phyloP scores from a whole-genome alignment of 2,329 filamentous ascomycete genomes.

The Aspergillus quadrilineatus region DNA sequence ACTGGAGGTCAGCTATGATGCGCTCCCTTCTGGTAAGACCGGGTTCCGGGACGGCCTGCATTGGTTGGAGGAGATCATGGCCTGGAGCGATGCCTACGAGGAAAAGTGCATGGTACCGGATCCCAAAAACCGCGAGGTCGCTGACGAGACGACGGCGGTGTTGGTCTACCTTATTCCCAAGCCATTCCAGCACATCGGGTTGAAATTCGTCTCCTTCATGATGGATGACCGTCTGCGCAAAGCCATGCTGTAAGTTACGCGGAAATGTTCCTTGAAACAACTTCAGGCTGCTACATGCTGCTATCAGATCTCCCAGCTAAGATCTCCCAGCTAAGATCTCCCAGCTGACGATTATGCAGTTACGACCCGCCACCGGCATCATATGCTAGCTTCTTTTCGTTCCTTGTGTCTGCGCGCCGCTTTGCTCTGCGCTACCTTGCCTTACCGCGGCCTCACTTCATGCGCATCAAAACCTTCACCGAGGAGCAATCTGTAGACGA shows the following conservation, averaged over 20 bases:
- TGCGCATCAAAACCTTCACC: slow-evolving; percentile 40
- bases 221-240: slow-evolving; percentile 64
- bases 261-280: background rate
- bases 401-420: slow-evolving; percentile 53
- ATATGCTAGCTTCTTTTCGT: slow-evolving; percentile 43
- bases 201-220: slow-evolving; percentile 56
- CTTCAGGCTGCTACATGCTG: background rate
- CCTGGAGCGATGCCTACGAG: slow-evolving; percentile 61
- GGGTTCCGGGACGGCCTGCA: slow-evolving; percentile 53
- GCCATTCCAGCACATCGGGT: slow-evolving; percentile 47
- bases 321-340: background rate
- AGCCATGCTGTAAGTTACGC: slow-evolving; percentile 60
- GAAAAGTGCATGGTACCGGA: slow-evolving; percentile 57
- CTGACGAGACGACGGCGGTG: slow-evolving; percentile 60
- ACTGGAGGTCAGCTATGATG: slow-evolving; percentile 60
- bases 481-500: slow-evolving; percentile 55
- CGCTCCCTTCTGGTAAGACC: slow-evolving; percentile 41
- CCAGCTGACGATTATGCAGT: slow-evolving; percentile 23
- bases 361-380: slow-evolving; percentile 41
- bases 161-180: slow-evolving; percentile 58
- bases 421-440: slow-evolving; percentile 58
- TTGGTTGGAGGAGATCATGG: slow-evolving; percentile 52
- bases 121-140: slow-evolving; percentile 51
- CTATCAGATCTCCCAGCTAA: background rate
- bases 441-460: slow-evolving; percentile 56